Evolutionary conservation across 2,329 filamentous ascomycete species (phyloP).

Genomic region (Xylaria sp.): DNA sequence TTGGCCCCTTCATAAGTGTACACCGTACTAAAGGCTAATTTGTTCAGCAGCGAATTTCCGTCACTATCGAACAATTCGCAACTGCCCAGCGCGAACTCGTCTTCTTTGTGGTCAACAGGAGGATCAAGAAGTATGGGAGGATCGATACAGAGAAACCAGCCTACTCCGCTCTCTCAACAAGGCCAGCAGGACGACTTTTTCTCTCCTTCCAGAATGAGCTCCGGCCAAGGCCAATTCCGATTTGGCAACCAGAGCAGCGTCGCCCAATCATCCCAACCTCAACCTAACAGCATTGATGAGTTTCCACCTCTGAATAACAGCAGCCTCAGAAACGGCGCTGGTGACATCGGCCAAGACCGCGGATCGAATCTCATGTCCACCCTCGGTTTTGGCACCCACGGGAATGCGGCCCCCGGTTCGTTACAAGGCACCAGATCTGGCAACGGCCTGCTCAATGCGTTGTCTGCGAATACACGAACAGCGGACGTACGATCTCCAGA

Average conservation of each 20-base stretch:
- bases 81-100: constrained; percentile 50
- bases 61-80: constrained; percentile 65
- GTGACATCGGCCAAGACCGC: constrained; percentile 61
- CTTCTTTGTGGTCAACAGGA: constrained; percentile 58
- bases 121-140: constrained; percentile 53
- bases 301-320: constrained; percentile 61
- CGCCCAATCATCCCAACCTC: constrained; percentile 50
- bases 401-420: constrained; percentile 41
- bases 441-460: constrained; percentile 65
- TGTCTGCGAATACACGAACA: constrained; percentile 61
- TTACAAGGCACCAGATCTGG: constrained; percentile 50
- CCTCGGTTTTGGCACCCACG: constrained; percentile 56
- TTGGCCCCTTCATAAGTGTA: not conserved
- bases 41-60: constrained; percentile 60
- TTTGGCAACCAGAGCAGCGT: constrained; percentile 53
- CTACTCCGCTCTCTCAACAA: constrained; percentile 55
- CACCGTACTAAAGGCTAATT: constrained; percentile 28
- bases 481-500: constrained; percentile 54
- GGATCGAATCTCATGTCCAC: constrained; percentile 55
- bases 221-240: constrained; percentile 53
- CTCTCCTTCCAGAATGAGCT: constrained; percentile 42
- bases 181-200: constrained; percentile 53
- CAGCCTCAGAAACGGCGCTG: constrained; percentile 51
- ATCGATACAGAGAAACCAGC: constrained; percentile 54
- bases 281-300: constrained; percentile 57